Evolutionary conservation across 495 filamentous ascomycete genomes (phyloP).

Genomic region (Penicillium diatomitis): DNA sequence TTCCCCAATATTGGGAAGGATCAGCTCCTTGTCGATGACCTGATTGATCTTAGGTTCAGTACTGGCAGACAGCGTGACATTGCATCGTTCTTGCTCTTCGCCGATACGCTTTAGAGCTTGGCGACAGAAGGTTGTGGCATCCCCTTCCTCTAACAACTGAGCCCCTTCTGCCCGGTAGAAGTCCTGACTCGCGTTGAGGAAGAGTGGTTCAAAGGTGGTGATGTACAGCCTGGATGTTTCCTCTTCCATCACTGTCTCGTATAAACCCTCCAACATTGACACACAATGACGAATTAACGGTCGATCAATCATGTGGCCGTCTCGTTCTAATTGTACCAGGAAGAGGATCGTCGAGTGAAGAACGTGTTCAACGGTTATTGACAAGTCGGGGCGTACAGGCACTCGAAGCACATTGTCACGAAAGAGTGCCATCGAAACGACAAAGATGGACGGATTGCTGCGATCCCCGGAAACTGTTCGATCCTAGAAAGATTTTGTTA

Average conservation of each 20-base stretch:
- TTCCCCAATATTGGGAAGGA: slow-evolving; percentile 64
- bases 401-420: slow-evolving; percentile 69
- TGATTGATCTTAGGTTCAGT: slow-evolving; percentile 65
- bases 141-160: slow-evolving; percentile 61
- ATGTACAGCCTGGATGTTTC: slow-evolving; percentile 70
- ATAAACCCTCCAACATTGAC: slow-evolving; percentile 85
- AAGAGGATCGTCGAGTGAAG: slow-evolving; percentile 78
- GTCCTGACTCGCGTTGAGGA: slow-evolving; percentile 54
- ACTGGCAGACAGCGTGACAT: slow-evolving; percentile 60
- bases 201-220: slow-evolving; percentile 70
- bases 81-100: slow-evolving; percentile 76
- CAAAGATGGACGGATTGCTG: slow-evolving; percentile 69
- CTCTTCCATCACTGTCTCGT: slow-evolving; percentile 67
- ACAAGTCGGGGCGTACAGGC: slow-evolving; percentile 33
- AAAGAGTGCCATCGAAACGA: slow-evolving; percentile 76
- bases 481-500: slow-evolving; percentile 38
- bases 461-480: slow-evolving; percentile 67
- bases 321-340: slow-evolving; percentile 84
- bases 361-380: slow-evolving; percentile 50
- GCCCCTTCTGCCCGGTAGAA: slow-evolving; percentile 76
- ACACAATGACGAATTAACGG: slow-evolving; percentile 72
- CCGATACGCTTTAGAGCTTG: slow-evolving; percentile 60
- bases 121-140: slow-evolving; percentile 78
- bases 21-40: slow-evolving; percentile 74
- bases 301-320: slow-evolving; percentile 83